Evolutionary conservation across 2,329 filamentous ascomycete species (phyloP), one percentile per base, ranked within the genome.

Genomic region (Exophiala dermatitidis): DNA sequence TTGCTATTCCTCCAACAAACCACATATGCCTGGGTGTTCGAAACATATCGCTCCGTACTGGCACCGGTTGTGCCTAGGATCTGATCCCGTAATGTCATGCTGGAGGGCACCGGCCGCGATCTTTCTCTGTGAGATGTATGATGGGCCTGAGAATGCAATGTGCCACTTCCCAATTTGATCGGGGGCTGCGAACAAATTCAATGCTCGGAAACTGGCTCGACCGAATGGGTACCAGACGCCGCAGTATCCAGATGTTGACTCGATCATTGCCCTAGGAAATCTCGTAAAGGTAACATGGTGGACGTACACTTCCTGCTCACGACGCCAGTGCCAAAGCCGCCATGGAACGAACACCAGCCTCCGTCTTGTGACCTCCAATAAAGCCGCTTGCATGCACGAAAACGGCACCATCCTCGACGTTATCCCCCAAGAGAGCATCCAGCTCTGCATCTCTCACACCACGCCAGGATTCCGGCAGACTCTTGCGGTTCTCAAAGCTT

Each of bases 301-400:
- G 19, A 2, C 19, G 2, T 2, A 2, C 19, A 19, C 19, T 19
- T 19, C 1, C 2, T 37, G 38, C 29, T 63, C 57, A 63, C 12
- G 50, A 46, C 5, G 52, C 68, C 56, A 74, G 58, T 46, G 70
- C 68, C 52, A 68, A 66, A 40, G 66, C 62, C 48, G 90, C 90
- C 89, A 97, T 95, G 53, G 83, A 82, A 68, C 88, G 79, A 29
- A 83, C 90, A 31, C 93, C 93, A 57, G 95, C 88, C 65, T 87
- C 93, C 0, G 86, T 94, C 77, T 87, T 85, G 72, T 96, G 94
- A 2, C 93, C 93, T 12, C 93, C 93, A 66, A 97, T 97, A 73
- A 98, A 98, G 30, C 93, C 93, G 49, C 86, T 85, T 2, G 90
- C 90, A 68, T 98, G 93, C 31, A 96, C 86, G 68, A 98, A 98